A percentile compares a stretch with the other conserved stretches of the same genome.
Evolutionary conservation across 768 basidiomycete species (phyloP).

Genomic region (Phylloporus arenicola): DNA sequence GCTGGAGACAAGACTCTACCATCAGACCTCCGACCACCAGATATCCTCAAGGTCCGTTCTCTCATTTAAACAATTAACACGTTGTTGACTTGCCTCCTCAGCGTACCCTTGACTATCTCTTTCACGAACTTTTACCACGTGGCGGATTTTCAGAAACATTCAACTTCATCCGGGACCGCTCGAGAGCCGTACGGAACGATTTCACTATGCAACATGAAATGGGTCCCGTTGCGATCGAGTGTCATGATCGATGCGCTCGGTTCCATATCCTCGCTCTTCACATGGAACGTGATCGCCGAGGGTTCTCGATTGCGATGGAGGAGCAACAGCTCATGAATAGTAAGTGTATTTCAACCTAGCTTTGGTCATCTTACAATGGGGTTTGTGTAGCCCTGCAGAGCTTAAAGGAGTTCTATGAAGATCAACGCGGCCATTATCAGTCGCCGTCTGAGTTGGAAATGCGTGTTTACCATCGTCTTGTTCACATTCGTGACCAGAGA

Average conservation of each 20-base stretch:
- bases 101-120: conserved; percentile 90
- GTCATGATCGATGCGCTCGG: conserved; percentile 89
- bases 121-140: conserved; percentile 69
- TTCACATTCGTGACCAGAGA: conserved; percentile 81
- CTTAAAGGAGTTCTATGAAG: conserved; percentile 90
- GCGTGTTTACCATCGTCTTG: conserved; percentile 89
- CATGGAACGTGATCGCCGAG: conserved; percentile 46
- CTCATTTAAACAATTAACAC: conserved; percentile 1
- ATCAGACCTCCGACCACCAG: conserved; percentile 86
- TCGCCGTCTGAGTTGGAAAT: conserved; percentile 91
- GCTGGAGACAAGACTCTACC: conserved; percentile 90
- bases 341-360: conserved; percentile 35
- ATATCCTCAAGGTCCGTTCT: conserved; percentile 61
- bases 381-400: conserved; percentile 72
- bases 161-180: conserved; percentile 88
- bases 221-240: conserved; percentile 74
- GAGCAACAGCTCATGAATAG: conserved; percentile 90
- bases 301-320: conserved; percentile 66
- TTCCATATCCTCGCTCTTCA: conserved; percentile 89
- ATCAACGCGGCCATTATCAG: conserved; percentile 60
- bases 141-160: conserved; percentile 67
- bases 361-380: not conserved
- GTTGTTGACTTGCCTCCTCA: conserved; percentile 23
- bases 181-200: conserved; percentile 85
- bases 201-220: conserved; percentile 90